Evolutionary conservation across 306 rosid genomes (phyloP).

Genomic region (Prunus kanzakura): DNA sequence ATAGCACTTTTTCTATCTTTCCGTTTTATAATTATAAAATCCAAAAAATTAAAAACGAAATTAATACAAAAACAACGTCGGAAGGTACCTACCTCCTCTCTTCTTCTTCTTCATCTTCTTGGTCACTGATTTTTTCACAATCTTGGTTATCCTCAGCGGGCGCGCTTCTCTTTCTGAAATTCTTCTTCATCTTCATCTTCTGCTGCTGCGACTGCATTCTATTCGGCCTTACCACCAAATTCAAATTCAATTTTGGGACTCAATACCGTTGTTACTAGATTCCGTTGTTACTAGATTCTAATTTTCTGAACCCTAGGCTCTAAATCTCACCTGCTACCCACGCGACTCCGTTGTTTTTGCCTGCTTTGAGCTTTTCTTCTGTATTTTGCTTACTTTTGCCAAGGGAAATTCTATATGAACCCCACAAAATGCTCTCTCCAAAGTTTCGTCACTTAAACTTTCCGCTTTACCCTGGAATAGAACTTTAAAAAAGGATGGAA

Average conservation of each 20-base stretch:
- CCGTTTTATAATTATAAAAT: neutral
- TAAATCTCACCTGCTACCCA: neutral
- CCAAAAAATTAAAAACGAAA: neutral
- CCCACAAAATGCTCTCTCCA: neutral
- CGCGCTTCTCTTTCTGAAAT: constrained; percentile 60
- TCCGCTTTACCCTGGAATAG: no score
- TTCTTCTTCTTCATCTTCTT: constrained; percentile 58
- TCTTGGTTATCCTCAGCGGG: constrained; percentile 24
- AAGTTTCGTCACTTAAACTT: no score
- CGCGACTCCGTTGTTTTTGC: neutral
- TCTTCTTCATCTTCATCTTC: constrained; percentile 53
- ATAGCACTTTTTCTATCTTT: neutral
- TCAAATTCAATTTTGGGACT: neutral
- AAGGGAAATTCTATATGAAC: neutral
- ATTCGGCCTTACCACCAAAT: neutral
- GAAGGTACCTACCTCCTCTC: constrained; percentile 52
- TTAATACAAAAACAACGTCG: neutral
- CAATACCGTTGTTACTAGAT: neutral
- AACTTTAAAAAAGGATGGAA: no score
- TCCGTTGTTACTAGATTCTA: neutral
- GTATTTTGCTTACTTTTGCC: neutral
- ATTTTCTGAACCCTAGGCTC: neutral
- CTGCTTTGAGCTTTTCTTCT: no score
- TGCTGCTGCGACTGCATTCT: constrained; percentile 24
- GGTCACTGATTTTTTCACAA: neutral